Base-by-base conservation (phyloP, 805 yeast species). In the Schizosaccharomyces lindneri region DNA sequence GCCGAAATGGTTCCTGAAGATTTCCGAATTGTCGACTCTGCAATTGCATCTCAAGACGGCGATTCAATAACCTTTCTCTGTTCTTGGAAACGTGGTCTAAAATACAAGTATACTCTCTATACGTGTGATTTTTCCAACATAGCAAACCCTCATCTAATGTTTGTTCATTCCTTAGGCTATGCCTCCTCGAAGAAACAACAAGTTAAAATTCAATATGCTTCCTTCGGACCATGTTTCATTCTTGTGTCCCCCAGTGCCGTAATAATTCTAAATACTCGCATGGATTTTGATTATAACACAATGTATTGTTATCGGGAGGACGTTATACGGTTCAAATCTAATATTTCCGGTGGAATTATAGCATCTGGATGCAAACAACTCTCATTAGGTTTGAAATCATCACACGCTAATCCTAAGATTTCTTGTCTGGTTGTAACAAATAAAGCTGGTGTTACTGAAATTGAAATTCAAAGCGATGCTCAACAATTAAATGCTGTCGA, bases 291-390 rank as follows among this genome's bases (percentile, higher is more conserved):
- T 19, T n/a, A 46, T 46, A 46, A 19, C n/a, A 24, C 27, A 46
- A 19, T 24, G 51, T 19, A 24, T 19, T 19, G 27, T 9, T 46
- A 5, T 19, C 27, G 51, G 51, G 95, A 88, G 70, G 97, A 90
- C 69, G 73, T 80, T 13, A 74, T 89, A 13, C 72, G 76, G 5
- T 78, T 89, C 65, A 80, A 79, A 63, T 63, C 75, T 0, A 74
- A 76, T 19, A 17, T 19, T 17, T 36, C 31, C n/a, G 75, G 82
- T 4, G 69, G 74, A 0, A 73, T 87, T 21, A 71, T 83, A 43
- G 88, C 89, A 0, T 70, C 74, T 62, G 87, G 86, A 1, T 73
- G 73, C 63, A 85, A 81, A 67, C 69, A 75, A 9, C n/a, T 24
- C 36, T 61, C 63, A 15, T 66, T 65, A 29, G 59, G 65, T 11